A percentile compares a stretch with the other conserved stretches of the same genome.
Evolutionary conservation across 2,329 filamentous ascomycete species (phyloP).

Genomic region (Colletotrichum acutatum): DNA sequence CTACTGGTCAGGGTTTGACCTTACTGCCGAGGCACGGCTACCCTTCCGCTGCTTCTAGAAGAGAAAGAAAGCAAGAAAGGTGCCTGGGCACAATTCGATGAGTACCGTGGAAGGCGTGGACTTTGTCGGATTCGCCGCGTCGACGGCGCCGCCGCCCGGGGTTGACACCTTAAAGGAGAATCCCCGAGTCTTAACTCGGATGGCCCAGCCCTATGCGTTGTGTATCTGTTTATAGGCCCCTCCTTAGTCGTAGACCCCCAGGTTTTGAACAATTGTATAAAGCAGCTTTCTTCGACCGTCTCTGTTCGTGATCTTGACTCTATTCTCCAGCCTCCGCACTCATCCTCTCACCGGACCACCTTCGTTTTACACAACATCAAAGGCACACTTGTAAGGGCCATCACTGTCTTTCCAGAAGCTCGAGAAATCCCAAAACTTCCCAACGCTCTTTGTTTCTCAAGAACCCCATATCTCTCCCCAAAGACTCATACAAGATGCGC

Average conservation of each 20-base stretch:
- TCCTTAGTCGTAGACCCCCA: too few species aligned
- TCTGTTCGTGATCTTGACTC: neutral
- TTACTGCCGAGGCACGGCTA: neutral
- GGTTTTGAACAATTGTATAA: neutral
- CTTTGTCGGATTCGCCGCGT: slow-evolving; percentile 17
- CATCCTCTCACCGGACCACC: neutral
- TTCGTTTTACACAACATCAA: neutral
- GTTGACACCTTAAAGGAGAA: neutral
- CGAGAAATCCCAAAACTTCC: neutral
- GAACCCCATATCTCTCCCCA: too few species aligned
- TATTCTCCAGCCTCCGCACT: neutral
- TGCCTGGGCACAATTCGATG: neutral
- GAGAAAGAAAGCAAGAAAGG: neutral
- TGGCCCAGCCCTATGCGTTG: neutral
- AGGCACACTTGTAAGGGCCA: neutral
- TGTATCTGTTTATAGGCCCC: neutral
- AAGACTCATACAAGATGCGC: slow-evolving; percentile 10
- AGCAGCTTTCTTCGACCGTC: neutral
- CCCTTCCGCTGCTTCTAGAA: neutral
- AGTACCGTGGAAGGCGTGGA: neutral
- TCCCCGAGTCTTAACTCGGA: neutral
- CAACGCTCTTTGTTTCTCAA: neutral
- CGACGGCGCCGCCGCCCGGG: slow-evolving; percentile 9
- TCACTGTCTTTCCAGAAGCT: neutral
- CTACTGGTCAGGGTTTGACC: neutral